These are phyloP conservation scores for Boletus smithii DNA, from an alignment of 1,284 basidiomycete species.

Conservation along the genomic window DNA sequence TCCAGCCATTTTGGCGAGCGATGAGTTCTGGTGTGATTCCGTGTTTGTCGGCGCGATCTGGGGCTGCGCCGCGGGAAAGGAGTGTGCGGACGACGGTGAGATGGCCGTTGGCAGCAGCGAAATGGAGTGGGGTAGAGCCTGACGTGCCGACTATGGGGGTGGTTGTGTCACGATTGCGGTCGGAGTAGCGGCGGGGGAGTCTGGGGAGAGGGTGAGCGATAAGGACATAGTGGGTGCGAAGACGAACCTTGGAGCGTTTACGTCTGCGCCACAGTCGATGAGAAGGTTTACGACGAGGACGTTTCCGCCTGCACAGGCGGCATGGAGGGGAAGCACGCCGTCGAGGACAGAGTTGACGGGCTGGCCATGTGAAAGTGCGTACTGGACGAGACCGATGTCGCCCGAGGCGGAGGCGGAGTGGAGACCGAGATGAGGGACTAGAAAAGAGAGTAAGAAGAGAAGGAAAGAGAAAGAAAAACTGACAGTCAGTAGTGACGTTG, in stretches of 20 bases:
- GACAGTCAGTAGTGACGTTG: slow-evolving; percentile 78
- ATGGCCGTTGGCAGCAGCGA: slow-evolving; percentile 90
- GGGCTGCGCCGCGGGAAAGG: slow-evolving; percentile 75
- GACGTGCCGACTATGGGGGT: slow-evolving; percentile 73
- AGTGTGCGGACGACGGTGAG: slow-evolving; percentile 70
- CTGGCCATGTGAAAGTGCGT: slow-evolving; percentile 88
- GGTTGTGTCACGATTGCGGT: slow-evolving; percentile 61
- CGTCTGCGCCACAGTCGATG: slow-evolving; percentile 88
- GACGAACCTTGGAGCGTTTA: slow-evolving; percentile 78
- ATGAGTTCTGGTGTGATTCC: slow-evolving; percentile 76
- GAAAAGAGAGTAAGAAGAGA: neutral
- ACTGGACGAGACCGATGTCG: slow-evolving; percentile 83
- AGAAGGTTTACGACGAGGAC: slow-evolving; percentile 81
- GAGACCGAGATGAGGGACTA: slow-evolving; percentile 83
- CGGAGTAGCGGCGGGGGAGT: slow-evolving; percentile 76
- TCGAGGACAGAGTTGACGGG: slow-evolving; percentile 91
- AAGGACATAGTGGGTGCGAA: neutral
- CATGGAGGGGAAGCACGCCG: slow-evolving; percentile 89
- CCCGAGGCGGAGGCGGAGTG: slow-evolving; percentile 88
- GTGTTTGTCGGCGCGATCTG: slow-evolving; percentile 80
- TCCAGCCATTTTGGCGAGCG: slow-evolving; percentile 65
- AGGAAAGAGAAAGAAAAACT: slow-evolving; percentile 24
- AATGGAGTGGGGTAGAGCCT: slow-evolving; percentile 91
- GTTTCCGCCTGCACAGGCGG: slow-evolving; percentile 84
- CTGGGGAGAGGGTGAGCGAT: slow-evolving; percentile 37